phyloP scores from a whole-genome alignment of 257 asterid genomes.

The Hygrophila difformis region DNA sequence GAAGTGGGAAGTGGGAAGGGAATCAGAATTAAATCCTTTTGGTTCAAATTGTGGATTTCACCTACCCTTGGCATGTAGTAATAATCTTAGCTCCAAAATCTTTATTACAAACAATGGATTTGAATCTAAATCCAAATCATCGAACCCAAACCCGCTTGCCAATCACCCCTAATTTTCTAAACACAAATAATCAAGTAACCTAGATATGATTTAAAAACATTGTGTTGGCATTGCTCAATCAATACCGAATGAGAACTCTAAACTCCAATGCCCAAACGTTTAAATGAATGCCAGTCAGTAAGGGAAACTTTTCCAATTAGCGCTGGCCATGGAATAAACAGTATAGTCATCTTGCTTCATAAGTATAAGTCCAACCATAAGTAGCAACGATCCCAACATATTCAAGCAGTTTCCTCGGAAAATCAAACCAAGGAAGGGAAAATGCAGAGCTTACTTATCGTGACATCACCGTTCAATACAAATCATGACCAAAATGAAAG shows the following conservation, averaged over 20 bases:
- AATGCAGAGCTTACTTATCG: slow-evolving; percentile 49
- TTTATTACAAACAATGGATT: too few species aligned
- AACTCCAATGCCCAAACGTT: neutral
- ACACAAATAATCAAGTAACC: neutral
- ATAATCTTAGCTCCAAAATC: too few species aligned
- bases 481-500: too few species aligned
- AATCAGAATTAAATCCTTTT: too few species aligned
- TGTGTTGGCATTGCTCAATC: neutral
- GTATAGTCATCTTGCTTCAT: neutral
- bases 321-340: neutral
- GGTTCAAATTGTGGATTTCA: too few species aligned
- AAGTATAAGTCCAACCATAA: neutral
- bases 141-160: too few species aligned
- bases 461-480: slow-evolving; percentile 93
- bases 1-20: too few species aligned
- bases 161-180: slow-evolving; percentile 11
- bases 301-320: too few species aligned
- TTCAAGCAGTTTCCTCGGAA: too few species aligned
- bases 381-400: neutral
- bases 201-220: neutral
- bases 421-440: neutral
- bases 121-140: too few species aligned
- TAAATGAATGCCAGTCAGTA: neutral
- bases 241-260: neutral
- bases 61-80: too few species aligned